Base-by-base conservation (phyloP, 345 rosid genomes). In the Sonneratia alba region DNA sequence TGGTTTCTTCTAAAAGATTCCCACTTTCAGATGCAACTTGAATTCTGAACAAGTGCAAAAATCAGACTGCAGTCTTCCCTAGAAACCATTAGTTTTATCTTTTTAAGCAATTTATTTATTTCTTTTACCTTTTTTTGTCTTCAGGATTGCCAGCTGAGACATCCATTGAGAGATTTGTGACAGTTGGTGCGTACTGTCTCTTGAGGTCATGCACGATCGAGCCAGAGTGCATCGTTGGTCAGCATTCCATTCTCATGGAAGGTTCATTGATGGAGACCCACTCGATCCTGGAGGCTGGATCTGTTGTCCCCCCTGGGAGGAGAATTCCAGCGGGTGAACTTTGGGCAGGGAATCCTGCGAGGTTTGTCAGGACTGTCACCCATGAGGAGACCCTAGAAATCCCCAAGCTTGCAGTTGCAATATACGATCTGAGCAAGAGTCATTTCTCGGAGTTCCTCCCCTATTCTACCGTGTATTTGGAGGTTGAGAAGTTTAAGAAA, bases 271-370 rank as follows among this genome's bases (percentile, higher is more conserved):
- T 95, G 19, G 99, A 95, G 84, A 89, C 96, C 3, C 93, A 85
- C 69, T 83, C 99, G 24, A 95, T 95, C 68, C 83, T 95, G 7
- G 99, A 95, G 85, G 99, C 98, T 3, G 99, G 97, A 43, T 90
- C 99, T 3, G 94, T 95, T 63, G 83, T 95, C 70, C 98, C 97
- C 34, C 99, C 99, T 51, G 98, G 97, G 45, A 87, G 99, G 78
- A 85, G 97, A 84, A 90, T 95, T 69, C 99, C 98, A 57, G 85
- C 92, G 0, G 97, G 99, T 68, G 98, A 95, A 71, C 92, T 92
- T 62, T 95, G 98, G 98, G 97, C 97, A 56, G 99, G 99, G 59
- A 95, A 95, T 81, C 99, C 98, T 34, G 98, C 97, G 49, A 89
- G 86, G 83, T 92, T 88, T 76, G 89, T 92, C 37, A 80, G 99